Evolutionary conservation across 2,329 filamentous ascomycete species (phyloP), one percentile per base, ranked within the genome.

Genomic region (Salinomyces thailandicus): DNA sequence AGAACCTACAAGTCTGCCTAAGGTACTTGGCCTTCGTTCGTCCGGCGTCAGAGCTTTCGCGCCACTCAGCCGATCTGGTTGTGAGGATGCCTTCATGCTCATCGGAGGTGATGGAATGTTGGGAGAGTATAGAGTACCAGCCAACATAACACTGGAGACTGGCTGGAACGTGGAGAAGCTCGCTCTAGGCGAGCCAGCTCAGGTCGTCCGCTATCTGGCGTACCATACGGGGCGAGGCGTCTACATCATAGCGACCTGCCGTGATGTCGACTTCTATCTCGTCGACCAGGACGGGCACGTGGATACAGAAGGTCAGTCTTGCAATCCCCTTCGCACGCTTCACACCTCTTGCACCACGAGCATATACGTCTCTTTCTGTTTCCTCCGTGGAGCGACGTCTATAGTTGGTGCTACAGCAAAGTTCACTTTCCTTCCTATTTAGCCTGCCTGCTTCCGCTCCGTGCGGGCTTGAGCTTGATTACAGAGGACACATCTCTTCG

Each of bases 231-330:
- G 77, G 0, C 80, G 80, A 28, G 75, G 77, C 15, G 75, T 81
- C 0, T 95, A 93, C 53, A 75, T 85, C 2, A 65, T 89, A 12
- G 84, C 77, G 3, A 87, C 83, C 38, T 81, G 77, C 43, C 66
- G 67, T 5, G 54, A 61, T 17, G 75, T 79, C 33, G 75, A 78
- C 3, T 96, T 94, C 54, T 81, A 85, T 57, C 71, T 95, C 15
- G 85, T 85, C 1, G 83, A 83, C 36, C 85, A 94, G 48, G 87
- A 93, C 40, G 77, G 85, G 44, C 69, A 73, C 22, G 83, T 91
- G 44, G 89, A 86, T 76, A 73, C 79, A 15, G 75, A 75, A 43
- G 87, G 75, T 57, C 63, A 69, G 36, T 50, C 24, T 36, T 27
- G 13, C 29, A 11, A 14, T 33, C 7, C 33, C 29, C 30, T 37